A percentile compares a stretch with the other conserved stretches of the same genome.
Conservation (phyloP, 2,329 filamentous ascomycete species). For the Onygenales sp. region DNA sequence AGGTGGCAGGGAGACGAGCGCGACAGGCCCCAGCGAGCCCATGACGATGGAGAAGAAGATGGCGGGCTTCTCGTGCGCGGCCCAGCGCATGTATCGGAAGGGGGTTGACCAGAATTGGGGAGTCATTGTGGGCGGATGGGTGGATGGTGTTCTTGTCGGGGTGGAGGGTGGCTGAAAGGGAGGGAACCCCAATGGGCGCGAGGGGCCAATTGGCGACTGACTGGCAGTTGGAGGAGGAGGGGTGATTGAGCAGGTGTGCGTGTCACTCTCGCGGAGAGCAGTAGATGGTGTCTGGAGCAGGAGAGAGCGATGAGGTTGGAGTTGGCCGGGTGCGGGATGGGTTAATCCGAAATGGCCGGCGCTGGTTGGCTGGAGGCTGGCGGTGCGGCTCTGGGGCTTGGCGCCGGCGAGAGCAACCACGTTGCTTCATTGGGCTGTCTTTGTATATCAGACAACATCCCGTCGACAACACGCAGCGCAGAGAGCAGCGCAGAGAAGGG, state of each 20-base stretch:
- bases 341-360: not conserved
- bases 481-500: not conserved
- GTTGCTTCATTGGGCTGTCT: conserved; percentile 23
- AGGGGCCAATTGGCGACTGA: not conserved
- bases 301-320: not conserved
- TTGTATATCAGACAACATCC: conserved; percentile 10
- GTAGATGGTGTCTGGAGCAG: not conserved
- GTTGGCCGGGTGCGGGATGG: not conserved
- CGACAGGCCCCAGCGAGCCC: conserved; percentile 61
- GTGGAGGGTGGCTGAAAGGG: not conserved
- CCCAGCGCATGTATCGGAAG: conserved; percentile 78
- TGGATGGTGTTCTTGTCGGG: not conserved
- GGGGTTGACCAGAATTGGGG: conserved; percentile 79
- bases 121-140: conserved; percentile 29
- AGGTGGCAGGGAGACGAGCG: conserved; percentile 62
- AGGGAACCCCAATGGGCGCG: not conserved
- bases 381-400: conserved; percentile 14
- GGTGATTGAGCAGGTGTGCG: conserved; percentile 5
- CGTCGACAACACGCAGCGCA: not conserved
- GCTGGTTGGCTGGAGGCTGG: not conserved
- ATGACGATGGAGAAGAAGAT: conserved; percentile 81
- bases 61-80: conserved; percentile 76
- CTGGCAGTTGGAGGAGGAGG: not conserved
- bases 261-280: not conserved
- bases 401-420: conserved; percentile 31